Conservation (phyloP, 495 filamentous ascomycete species). For the Neurospora sp. region DNA sequence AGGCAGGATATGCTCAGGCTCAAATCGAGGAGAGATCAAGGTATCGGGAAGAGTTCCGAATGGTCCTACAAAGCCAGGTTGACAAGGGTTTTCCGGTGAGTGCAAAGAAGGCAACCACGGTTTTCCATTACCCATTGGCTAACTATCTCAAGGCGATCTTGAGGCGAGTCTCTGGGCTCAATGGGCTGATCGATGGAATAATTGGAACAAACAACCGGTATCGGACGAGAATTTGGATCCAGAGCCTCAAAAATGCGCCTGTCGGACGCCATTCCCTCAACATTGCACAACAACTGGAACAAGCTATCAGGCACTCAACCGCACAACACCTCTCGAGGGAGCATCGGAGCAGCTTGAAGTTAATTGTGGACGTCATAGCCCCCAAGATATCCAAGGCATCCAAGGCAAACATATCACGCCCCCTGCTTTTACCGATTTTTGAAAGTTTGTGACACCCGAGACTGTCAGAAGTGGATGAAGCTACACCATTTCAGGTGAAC, state of each 20-base stretch:
- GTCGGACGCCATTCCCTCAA: not conserved
- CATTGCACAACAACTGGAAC: not conserved
- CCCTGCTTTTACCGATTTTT: not conserved
- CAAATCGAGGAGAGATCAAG: not conserved
- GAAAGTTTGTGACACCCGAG: not conserved
- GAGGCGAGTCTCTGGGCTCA: not conserved
- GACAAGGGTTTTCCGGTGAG: not conserved
- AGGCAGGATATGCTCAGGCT: not conserved
- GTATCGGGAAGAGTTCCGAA: not conserved
- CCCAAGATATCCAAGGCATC: not conserved
- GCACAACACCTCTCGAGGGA: not conserved
- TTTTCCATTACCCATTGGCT: not conserved
- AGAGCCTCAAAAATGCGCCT: not conserved
- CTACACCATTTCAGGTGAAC: not conserved
- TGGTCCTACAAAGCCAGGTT: not conserved
- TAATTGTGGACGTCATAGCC: not conserved
- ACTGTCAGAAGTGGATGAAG: not conserved
- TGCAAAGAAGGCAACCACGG: not conserved
- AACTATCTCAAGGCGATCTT: not conserved
- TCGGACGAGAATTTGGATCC: not conserved
- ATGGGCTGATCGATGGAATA: not conserved
- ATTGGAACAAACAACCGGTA: not conserved
- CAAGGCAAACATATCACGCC: not conserved
- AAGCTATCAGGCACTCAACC: not conserved
- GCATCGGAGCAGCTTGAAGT: not conserved